Evolutionary conservation across 805 yeast genomes (phyloP), one percentile per base, ranked within the genome.

Genomic region (Saccharomyces cerevisiae): DNA sequence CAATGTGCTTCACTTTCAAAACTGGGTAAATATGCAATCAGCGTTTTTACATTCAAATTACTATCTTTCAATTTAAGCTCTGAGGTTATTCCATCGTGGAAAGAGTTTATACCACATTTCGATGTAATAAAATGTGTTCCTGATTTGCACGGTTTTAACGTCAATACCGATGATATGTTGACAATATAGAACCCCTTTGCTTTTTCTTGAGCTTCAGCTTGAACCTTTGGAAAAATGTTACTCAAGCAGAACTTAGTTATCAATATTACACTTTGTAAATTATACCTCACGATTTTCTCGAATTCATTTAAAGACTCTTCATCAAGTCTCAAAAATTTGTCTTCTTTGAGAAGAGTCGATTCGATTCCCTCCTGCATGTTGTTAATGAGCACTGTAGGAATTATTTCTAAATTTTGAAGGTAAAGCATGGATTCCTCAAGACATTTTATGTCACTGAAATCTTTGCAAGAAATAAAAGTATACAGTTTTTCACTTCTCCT

Each of bases 11-110:
- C 41, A 17, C 50, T 55, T 6, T 46, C 31, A 22, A 41, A 43
- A 17, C 49, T 32, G 21, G 64, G 64, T 14, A 61, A 26, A 47
- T 49, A 55, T 5, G 56, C 54, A 13, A 61, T 49, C 13, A 61
- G 29, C 4, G 59, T 57, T 46, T 61, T 61, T 3, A 58, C 47
- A 3, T 46, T 36, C 3, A 32, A 50, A 21, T 50, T 53, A 6
- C 48, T 36, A 17, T 51, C 46, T n/a, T 46, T 29, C 6, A 50
- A 28, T 11, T 52, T 46, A 3, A 59, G 46, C 32, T 66, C 70
- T 8, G 64, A 63, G 4, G 57, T 52, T 9, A 66, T 48, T 0
- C 64, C 59, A 52, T 66, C 68, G 51, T 64, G 66, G 47, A 62
- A 60, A 47, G 65, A 69, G 41, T 61, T 58, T 27, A 64, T 32